Conservation (phyloP, 192 early-diverging fungal genomes). For the Chytriomyces sp. region DNA sequence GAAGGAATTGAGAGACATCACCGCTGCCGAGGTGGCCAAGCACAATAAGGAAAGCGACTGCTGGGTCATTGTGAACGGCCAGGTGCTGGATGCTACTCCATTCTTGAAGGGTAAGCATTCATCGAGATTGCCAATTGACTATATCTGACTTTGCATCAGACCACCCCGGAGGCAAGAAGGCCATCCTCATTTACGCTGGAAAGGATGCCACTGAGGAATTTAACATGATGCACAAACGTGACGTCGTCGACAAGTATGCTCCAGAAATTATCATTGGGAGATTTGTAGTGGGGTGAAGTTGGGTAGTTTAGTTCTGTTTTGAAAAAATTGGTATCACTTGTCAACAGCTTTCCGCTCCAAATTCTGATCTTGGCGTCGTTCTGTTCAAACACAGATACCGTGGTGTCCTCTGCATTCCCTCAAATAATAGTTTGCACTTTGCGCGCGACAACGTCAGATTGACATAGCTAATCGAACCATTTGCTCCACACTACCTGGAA, state of each 20-base stretch:
- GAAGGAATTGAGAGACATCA: constrained; percentile 52
- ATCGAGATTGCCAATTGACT: constrained; percentile 12
- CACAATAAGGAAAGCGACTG: constrained; percentile 80
- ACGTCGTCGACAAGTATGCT: constrained; percentile 71
- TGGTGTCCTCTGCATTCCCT: no score
- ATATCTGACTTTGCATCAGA: constrained; percentile 42
- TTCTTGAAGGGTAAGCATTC: constrained; percentile 67
- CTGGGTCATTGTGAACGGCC: constrained; percentile 85
- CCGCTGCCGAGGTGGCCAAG: constrained; percentile 79
- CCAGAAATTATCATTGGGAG: constrained; percentile 60
- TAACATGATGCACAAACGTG: constrained; percentile 71
- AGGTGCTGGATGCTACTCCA: constrained; percentile 75
- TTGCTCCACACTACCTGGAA: no score
- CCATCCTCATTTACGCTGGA: constrained; percentile 81
- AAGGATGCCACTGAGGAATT: constrained; percentile 84
- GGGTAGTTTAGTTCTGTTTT: no score
- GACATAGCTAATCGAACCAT: no score
- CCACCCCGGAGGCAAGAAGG: constrained; percentile 85
- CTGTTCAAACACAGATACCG: no score
- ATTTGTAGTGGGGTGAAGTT: no score
- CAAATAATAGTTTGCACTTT: no score
- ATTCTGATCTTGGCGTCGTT: no score
- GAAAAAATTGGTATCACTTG: no score
- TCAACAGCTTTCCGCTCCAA: no score
- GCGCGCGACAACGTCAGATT: no score